These are phyloP conservation scores for Lachancea dasiensis DNA, from an alignment of 805 yeast genomes.

Conservation along the genomic window DNA sequence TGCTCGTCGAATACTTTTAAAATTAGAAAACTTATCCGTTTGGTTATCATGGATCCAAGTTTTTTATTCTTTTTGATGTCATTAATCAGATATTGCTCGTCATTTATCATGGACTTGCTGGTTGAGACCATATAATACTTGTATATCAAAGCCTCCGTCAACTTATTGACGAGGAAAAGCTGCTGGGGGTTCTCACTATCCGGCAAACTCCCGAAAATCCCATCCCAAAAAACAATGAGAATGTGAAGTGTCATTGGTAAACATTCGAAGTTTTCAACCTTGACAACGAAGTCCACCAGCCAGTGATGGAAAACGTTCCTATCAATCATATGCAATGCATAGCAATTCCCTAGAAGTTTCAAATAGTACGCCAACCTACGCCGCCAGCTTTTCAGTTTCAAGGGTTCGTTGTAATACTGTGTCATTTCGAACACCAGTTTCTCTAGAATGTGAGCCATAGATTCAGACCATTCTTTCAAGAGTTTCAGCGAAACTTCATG, in stretches of 20 bases:
- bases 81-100: slow-evolving; percentile 34
- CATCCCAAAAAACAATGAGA: slow-evolving; percentile 65
- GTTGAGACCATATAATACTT: slow-evolving; percentile 37
- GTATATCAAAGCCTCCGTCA: slow-evolving; percentile 54
- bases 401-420: slow-evolving; percentile 25
- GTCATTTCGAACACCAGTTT: slow-evolving; percentile 31
- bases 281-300: slow-evolving; percentile 49
- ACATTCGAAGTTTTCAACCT: slow-evolving; percentile 34
- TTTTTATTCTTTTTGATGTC: slow-evolving; percentile 33
- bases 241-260: slow-evolving; percentile 47
- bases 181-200: slow-evolving; percentile 30
- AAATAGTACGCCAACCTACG: slow-evolving; percentile 53
- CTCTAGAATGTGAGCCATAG: slow-evolving; percentile 50
- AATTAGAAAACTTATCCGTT: no score
- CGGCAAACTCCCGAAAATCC: slow-evolving; percentile 38
- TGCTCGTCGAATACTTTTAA: slow-evolving; percentile 27
- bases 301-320: slow-evolving; percentile 55
- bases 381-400: slow-evolving; percentile 36
- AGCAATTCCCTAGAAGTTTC: slow-evolving; percentile 56
- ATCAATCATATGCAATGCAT: slow-evolving; percentile 62
- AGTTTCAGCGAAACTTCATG: slow-evolving; percentile 48
- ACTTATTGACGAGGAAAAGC: slow-evolving; percentile 49
- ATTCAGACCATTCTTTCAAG: slow-evolving; percentile 88
- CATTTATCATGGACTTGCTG: slow-evolving; percentile 32
- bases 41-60: no score